Evolutionary conservation across 164 flowering plant genomes (phyloP).

Genomic region (Euptelea pleiosperma): DNA sequence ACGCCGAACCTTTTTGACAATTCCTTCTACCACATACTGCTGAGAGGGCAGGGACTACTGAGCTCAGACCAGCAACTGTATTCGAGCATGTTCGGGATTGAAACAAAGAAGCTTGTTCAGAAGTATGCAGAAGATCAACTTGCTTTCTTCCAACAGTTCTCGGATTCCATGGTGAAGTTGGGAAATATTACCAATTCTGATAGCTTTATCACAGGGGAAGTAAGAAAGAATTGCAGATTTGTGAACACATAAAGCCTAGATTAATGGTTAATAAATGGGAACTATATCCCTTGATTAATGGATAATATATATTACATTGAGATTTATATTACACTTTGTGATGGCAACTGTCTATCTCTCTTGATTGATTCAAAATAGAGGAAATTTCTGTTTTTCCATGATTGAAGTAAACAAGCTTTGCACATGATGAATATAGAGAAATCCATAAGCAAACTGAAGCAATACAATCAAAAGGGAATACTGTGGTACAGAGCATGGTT

Average conservation of each 20-base stretch:
- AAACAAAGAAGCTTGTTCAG: constrained; percentile 57
- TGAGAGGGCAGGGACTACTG: constrained; percentile 75
- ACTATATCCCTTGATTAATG: not conserved
- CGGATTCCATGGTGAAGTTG: constrained; percentile 90
- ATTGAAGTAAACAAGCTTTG: no score
- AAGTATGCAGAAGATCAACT: constrained; percentile 58
- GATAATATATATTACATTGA: no score
- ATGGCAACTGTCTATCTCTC: no score
- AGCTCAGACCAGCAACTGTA: constrained; percentile 87
- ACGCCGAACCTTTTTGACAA: constrained; percentile 82
- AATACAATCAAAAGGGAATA: no score
- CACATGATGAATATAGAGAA: no score
- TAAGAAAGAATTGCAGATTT: constrained; percentile 82
- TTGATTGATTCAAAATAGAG: no score
- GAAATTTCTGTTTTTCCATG: no score
- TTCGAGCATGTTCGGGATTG: constrained; percentile 53
- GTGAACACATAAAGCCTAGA: constrained; percentile 65
- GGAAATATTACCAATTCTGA: constrained; percentile 71
- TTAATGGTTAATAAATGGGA: not conserved
- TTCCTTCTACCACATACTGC: constrained; percentile 60
- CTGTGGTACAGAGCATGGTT: no score
- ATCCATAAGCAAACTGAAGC: no score
- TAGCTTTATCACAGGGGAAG: constrained; percentile 65
- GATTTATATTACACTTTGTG: no score
- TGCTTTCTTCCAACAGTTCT: constrained; percentile 79